phyloP scores from a whole-genome alignment of 495 filamentous ascomycete species.

The Tuber melanosporum region DNA sequence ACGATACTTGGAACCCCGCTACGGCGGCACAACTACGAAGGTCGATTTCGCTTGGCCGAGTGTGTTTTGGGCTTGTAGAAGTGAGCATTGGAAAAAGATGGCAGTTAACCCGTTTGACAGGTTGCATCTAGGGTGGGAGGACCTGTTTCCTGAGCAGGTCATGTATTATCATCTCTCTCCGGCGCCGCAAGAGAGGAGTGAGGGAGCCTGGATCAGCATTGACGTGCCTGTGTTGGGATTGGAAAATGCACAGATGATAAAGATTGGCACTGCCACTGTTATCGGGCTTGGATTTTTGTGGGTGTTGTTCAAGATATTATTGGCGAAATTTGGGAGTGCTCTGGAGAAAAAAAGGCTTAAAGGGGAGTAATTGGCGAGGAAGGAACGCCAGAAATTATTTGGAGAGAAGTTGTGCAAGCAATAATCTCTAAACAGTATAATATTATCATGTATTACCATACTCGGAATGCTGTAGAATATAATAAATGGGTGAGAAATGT shows the following conservation, averaged over 20 bases:
- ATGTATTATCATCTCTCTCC: slow-evolving; percentile 83
- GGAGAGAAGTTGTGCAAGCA: background rate
- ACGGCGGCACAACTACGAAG: slow-evolving; percentile 44
- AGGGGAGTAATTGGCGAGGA: slow-evolving; percentile 19
- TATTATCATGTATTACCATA: background rate
- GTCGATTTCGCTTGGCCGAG: slow-evolving; percentile 64
- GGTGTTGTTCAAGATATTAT: slow-evolving; percentile 61
- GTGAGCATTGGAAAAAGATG: slow-evolving; percentile 67
- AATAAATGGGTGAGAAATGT: background rate
- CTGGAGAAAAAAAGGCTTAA: slow-evolving; percentile 8
- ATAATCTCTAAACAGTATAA: background rate
- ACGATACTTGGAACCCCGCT: slow-evolving; percentile 65
- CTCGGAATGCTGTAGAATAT: too few species aligned
- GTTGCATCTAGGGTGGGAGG: slow-evolving; percentile 77
- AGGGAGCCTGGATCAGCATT: slow-evolving; percentile 22
- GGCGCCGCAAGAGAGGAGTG: slow-evolving; percentile 30
- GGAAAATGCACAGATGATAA: slow-evolving; percentile 54
- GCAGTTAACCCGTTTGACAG: slow-evolving; percentile 78
- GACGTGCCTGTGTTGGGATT: slow-evolving; percentile 69
- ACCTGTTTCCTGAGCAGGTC: slow-evolving; percentile 68
- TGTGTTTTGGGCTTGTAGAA: slow-evolving; percentile 86
- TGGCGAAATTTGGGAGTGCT: slow-evolving; percentile 21
- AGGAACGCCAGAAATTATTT: background rate
- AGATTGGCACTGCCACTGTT: slow-evolving; percentile 61
- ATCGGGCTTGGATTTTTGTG: slow-evolving; percentile 69